Evolutionary conservation across 257 asterid species (phyloP), one percentile per base, ranked within the genome.

Genomic region (Cruciata laevipes): DNA sequence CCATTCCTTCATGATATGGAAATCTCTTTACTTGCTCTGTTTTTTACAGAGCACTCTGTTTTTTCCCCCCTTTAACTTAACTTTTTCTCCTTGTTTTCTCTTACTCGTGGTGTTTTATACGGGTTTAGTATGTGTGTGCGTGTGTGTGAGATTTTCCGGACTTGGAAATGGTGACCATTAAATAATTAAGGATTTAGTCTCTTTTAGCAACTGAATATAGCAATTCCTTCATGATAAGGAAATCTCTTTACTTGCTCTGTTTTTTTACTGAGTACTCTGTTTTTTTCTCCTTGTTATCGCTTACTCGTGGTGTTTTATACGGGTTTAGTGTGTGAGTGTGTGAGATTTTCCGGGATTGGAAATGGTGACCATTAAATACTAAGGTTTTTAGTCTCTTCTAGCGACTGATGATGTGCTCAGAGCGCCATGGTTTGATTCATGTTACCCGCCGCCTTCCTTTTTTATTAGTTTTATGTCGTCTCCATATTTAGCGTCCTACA

Each of bases 91-190:
- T 3, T 5, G 3, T 47, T 4, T 47, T 4, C 20, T 17, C 17
- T 11, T 11, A 12, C 18, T 13, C 6, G 0, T 3, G 51, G 51
- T 42, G 51, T 42, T 52, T 17, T 20, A n/a, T 52, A 52, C 11
- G 10, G 24, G 18, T 17, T 52, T 52, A 52, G 21, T 52, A 5
- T 5, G 58, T 52, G 58, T 52, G 58, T 51, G 57, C 52, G 30
- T 13, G 10, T 49, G 56, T 61, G 25, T 12, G 8, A 24, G 63
- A 72, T 65, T 61, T 10, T 58, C 40, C 7, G 62, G 67, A 69
- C 65, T 75, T 67, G 84, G 82, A 76, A 81, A 79, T 79, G 84
- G 65, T 56, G 76, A 56, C 71, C 76, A 73, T 79, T 79, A 82
- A 31, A 61, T 53, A 20, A 1, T 53, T 53, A 16, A 16, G 57